Conservation (phyloP, 805 yeast genomes). For the Metschnikowia cubensis region DNA sequence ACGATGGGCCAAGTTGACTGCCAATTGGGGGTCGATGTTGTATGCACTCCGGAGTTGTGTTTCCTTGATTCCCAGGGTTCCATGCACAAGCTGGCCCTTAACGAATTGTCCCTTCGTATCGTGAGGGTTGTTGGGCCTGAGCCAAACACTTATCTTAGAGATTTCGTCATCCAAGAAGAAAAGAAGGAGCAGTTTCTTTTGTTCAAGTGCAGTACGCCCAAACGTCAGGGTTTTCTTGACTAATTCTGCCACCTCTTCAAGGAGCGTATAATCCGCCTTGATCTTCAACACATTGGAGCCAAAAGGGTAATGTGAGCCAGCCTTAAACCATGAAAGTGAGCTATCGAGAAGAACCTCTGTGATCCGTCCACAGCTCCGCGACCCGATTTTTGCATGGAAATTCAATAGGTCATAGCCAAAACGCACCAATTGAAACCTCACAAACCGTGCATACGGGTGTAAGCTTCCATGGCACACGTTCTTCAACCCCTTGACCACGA, state of each 20-base stretch:
- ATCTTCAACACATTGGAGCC: constrained; percentile 77
- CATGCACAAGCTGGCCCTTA: too few relatives aligned
- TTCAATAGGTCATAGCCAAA: constrained; percentile 64
- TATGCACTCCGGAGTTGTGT: constrained; percentile 55
- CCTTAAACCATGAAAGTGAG: constrained; percentile 74
- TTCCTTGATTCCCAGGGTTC: not conserved
- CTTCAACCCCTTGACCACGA: constrained; percentile 53
- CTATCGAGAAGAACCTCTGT: constrained; percentile 57
- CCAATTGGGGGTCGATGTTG: constrained; percentile 63
- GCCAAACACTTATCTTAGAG: constrained; percentile 70
- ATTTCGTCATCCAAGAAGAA: constrained; percentile 75
- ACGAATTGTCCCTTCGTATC: constrained; percentile 39
- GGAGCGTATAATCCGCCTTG: constrained; percentile 59
- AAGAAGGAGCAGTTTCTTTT: constrained; percentile 52
- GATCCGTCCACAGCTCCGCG: constrained; percentile 44
- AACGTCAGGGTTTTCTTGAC: constrained; percentile 22
- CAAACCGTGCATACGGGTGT: constrained; percentile 77
- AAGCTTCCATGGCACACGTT: constrained; percentile 56
- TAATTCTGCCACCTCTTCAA: constrained; percentile 48
- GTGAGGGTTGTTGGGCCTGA: constrained; percentile 51
- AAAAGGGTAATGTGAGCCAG: constrained; percentile 64
- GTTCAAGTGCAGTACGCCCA: constrained; percentile 30
- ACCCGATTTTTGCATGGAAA: constrained; percentile 49
- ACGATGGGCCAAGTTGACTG: constrained; percentile 64
- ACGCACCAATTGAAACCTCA: constrained; percentile 67